A percentile compares a stretch with the other conserved stretches of the same genome.
phyloP scores from a whole-genome alignment of 176 grass and related monocot species.

The Musa schizocarpa region DNA sequence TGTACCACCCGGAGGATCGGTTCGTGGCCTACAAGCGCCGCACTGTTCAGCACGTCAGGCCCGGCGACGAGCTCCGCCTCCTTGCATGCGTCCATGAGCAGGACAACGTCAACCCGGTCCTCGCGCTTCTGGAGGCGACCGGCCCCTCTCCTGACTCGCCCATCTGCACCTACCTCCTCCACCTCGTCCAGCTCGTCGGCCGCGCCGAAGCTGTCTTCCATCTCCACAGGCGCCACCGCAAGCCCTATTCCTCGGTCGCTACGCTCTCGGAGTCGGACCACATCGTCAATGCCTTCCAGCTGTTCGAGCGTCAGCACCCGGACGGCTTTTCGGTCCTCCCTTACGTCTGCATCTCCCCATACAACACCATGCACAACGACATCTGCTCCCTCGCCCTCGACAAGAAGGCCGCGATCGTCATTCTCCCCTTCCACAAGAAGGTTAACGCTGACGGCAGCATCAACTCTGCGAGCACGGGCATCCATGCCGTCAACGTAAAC shows the following conservation, averaged over 20 bases:
- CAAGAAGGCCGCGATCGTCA: conserved; percentile 44
- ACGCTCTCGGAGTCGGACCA: background rate
- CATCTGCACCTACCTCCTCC: conserved; percentile 49
- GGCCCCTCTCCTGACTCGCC: conserved; percentile 26
- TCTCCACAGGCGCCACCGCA: conserved; percentile 12
- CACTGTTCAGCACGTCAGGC: conserved; percentile 45
- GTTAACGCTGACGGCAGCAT: conserved; percentile 38
- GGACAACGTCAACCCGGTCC: conserved; percentile 41
- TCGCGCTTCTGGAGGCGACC: conserved; percentile 49
- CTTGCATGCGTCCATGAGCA: conserved; percentile 59
- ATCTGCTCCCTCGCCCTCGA: conserved; percentile 70
- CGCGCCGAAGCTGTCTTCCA: conserved; percentile 46
- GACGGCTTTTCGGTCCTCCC: background rate
- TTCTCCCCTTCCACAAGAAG: conserved; percentile 74
- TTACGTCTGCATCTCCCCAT: conserved; percentile 59
- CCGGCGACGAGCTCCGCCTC: conserved; percentile 53
- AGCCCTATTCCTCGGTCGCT: conserved; percentile 20
- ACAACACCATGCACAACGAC: conserved; percentile 83
- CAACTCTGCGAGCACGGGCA: conserved; percentile 22
- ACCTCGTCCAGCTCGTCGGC: conserved; percentile 66
- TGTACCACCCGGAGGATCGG: conserved; percentile 74
- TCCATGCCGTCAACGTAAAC: conserved; percentile 50
- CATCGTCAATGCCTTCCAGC: conserved; percentile 2
- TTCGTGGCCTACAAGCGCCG: conserved; percentile 47
- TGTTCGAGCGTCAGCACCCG: background rate